Conservation (phyloP, 1,284 basidiomycete species). For the Microbotryomycetes sp. region DNA sequence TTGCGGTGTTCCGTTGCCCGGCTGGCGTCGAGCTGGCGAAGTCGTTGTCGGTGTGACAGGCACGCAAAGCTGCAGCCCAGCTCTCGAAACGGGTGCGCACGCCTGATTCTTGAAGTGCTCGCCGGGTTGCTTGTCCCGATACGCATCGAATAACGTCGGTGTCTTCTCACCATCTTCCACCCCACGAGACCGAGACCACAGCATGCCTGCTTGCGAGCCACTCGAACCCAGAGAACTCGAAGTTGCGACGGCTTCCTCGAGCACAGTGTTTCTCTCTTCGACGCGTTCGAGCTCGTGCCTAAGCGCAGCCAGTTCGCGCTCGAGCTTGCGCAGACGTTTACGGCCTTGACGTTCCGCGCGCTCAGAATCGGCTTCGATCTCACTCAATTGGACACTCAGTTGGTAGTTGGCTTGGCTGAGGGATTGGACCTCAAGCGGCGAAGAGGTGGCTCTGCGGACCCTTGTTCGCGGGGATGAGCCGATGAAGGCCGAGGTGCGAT, state of each 20-base stretch:
- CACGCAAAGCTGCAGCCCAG: too few relatives aligned
- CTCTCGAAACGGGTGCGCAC: background rate
- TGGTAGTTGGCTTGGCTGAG: constrained; percentile 74
- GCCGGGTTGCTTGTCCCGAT: background rate
- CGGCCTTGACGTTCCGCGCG: constrained; percentile 60
- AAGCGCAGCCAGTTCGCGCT: constrained; percentile 63
- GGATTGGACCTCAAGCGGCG: constrained; percentile 56
- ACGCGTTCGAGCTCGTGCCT: constrained; percentile 65
- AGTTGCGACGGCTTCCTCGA: constrained; percentile 50
- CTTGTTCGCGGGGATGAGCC: constrained; percentile 40
- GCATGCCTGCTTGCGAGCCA: background rate
- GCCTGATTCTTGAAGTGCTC: background rate
- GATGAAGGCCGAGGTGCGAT: constrained; percentile 32
- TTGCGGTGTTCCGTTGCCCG: constrained; percentile 5
- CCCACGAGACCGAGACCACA: background rate
- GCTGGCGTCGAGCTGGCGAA: background rate
- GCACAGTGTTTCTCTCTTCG: constrained; percentile 52
- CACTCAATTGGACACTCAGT: constrained; percentile 62
- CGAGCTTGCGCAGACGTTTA: constrained; percentile 59
- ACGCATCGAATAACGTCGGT: constrained; percentile 3
- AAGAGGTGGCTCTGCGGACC: constrained; percentile 41
- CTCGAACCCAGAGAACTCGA: background rate
- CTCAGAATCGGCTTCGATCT: constrained; percentile 60
- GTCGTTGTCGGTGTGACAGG: background rate
- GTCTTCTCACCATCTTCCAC: constrained; percentile 7